Base-by-base conservation (phyloP, 2,329 filamentous ascomycete species). In the Stemphylium lycopersici region DNA sequence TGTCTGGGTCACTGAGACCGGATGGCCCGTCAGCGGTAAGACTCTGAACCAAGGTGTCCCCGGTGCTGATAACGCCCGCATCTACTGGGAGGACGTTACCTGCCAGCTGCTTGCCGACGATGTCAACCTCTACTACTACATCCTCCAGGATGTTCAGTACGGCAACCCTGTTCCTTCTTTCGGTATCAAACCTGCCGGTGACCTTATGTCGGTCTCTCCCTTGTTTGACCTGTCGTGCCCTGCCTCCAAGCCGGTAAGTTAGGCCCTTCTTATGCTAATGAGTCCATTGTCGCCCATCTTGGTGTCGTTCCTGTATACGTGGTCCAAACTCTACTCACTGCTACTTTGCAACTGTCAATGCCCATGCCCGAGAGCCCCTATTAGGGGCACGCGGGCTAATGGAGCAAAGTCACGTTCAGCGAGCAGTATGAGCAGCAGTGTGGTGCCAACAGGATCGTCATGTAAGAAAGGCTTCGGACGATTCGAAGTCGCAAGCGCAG, bases 1-100 rank as follows among this genome's bases (percentile, higher is more conserved):
- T 15, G 84, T 96, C 65, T 95, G 90, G 90, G 83, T 96, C 59
- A 95, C 91, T 24, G 91, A 96, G 82, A 95, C 91, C 13, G 92
- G 92, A 61, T 95, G 90, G 86, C 91, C 92, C 43, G 86, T 92
- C 48, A 86, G 81, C 66, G 92, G 91, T 51, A 78, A 83, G 61
- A 81, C 78, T 1, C 77, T 83, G 58, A 87, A 86, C 60, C 61
- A 69, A 52, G 90, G 85, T 36, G 81, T 88, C 8, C 81, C 92
- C 5, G 87, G 80, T 32, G 59, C 78, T 29, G 78, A 82, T 48
- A 93, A 93, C 70, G 90, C 92, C 38, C 82, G 90, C 79, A 83
- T 76, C n/a, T 96, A 86, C 83, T 96, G 90, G 89, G 81, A 90
- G 65, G 79, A 88, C 40, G 89, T 93, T 47, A 90, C 87, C 47